A percentile compares a stretch with the other conserved stretches of the same genome.
phyloP scores from a whole-genome alignment of 2,329 filamentous ascomycete species.

The Fusarium proliferatum region DNA sequence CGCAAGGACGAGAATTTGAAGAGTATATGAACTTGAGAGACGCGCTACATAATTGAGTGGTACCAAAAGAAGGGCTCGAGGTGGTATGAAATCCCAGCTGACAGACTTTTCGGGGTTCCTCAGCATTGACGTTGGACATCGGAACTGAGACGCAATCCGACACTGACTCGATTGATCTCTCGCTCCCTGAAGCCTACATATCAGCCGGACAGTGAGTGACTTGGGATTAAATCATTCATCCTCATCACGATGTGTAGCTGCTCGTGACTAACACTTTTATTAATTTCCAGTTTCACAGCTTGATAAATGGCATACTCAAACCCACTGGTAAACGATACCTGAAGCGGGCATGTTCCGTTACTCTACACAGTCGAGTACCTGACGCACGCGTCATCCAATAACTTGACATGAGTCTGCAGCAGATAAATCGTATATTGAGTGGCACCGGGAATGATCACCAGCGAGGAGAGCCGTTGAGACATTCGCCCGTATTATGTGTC shows the following conservation, averaged over 20 bases:
- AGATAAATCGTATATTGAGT: too few species aligned
- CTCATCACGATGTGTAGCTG: not conserved
- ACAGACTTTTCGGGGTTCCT: not conserved
- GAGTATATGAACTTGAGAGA: not conserved
- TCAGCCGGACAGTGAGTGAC: not conserved
- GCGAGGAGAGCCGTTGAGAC: too few species aligned
- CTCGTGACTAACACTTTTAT: not conserved
- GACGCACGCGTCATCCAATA: too few species aligned
- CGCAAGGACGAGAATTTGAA: not conserved
- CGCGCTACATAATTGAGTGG: not conserved
- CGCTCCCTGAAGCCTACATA: not conserved
- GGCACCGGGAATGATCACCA: too few species aligned
- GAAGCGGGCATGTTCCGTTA: not conserved
- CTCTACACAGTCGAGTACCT: not conserved
- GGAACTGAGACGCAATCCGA: not conserved
- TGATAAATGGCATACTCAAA: not conserved
- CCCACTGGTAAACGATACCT: accelerated
- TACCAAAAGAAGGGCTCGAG: not conserved
- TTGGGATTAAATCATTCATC: not conserved
- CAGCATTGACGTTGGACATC: not conserved
- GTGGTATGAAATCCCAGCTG: accelerated
- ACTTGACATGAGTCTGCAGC: too few species aligned
- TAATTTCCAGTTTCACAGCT: not conserved
- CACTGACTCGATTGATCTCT: not conserved
- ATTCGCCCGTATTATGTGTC: too few species aligned